Base-by-base conservation (phyloP, 2,329 filamentous ascomycete genomes). In the Aureobasidium leucospermi region DNA sequence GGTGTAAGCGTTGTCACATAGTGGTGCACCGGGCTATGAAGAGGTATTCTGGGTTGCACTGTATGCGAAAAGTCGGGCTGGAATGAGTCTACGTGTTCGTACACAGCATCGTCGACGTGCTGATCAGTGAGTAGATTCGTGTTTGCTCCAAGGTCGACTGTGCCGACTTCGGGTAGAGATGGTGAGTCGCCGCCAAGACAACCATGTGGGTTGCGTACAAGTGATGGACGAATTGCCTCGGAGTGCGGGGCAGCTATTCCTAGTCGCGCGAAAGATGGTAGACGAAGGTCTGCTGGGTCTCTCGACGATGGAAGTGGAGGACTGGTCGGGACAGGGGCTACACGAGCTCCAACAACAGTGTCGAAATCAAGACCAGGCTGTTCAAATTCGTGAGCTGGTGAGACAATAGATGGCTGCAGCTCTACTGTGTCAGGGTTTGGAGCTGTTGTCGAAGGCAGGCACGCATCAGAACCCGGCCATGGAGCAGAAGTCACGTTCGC, bases 251-350 rank as follows among this genome's bases (percentile, higher is more conserved):
- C 71, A 56, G 75, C 74, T 60, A 81, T 81, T 36, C 78, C 79
- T 52, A 82, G 72, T 16, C 74, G 70, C 59, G 82, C 75, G 65
- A 83, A 82, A 2, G 79, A 79, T 5, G 80, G 80, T 15, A 83
- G 74, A 57, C 80, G 77, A 42, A 83, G 69, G 61, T 69, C 73
- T 59, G 70, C 71, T 45, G 68, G 66, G 32, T 67, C 65, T 61
- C 67, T 74, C 45, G 34, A 10, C n/a, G 55, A 53, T 28, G 53
- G 31, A 28, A 61, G n/a, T 29, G 52, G 36, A 28, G 62, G 41
- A 9, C 39, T 45, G 34, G 19, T 32, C 11, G 59, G 41, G 31
- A 46, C 45, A 47, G 62, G 62, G 31, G 51, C 51, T 53, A 63
- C 48, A 23, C 48, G 43, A 38, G 62, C 57, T 34, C 62, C 62